phyloP scores from a whole-genome alignment of 192 early-diverging fungal species.

The Coemansia asiatica region DNA sequence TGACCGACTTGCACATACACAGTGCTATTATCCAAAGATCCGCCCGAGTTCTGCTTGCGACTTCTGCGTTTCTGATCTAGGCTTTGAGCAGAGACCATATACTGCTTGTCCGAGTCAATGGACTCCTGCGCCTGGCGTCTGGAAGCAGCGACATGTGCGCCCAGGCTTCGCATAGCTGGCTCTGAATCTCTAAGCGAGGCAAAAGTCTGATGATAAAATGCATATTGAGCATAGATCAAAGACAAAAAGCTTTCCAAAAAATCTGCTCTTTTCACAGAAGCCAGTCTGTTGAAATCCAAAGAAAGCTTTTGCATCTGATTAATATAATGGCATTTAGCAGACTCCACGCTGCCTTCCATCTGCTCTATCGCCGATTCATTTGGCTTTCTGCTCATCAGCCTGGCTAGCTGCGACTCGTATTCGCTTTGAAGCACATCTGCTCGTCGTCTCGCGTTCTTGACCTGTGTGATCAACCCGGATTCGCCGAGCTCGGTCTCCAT shows the following conservation, averaged over 20 bases:
- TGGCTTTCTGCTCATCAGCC: conserved; percentile 31
- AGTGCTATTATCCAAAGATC: conserved; percentile 12
- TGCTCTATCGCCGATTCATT: conserved; percentile 36
- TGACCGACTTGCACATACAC: conserved; percentile 48
- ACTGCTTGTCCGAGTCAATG: conserved; percentile 16
- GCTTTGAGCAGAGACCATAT: conserved; percentile 18
- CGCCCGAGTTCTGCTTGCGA: background rate
- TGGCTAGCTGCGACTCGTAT: conserved; percentile 41
- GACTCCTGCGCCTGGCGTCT: conserved; percentile 15
- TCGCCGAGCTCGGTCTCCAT: conserved; percentile 63
- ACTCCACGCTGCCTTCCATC: conserved; percentile 57
- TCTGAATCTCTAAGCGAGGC: conserved; percentile 78
- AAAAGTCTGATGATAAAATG: conserved; percentile 81
- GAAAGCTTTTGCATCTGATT: conserved; percentile 63
- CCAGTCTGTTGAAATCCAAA: conserved; percentile 70
- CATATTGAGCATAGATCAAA: conserved; percentile 80
- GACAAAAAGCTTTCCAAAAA: conserved; percentile 57
- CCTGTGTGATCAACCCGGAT: conserved; percentile 53
- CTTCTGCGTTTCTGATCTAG: background rate
- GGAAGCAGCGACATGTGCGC: conserved; percentile 28
- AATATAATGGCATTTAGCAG: conserved; percentile 63
- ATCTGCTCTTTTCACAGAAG: conserved; percentile 74
- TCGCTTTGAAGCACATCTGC: conserved; percentile 35
- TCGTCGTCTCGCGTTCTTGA: conserved; percentile 13
- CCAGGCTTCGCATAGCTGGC: conserved; percentile 74